Percentiles rank a stretch among this genome's conserved stretches.
phyloP scores from a whole-genome alignment of 176 grass and related monocot genomes.

The Cymbopogon citratus region DNA sequence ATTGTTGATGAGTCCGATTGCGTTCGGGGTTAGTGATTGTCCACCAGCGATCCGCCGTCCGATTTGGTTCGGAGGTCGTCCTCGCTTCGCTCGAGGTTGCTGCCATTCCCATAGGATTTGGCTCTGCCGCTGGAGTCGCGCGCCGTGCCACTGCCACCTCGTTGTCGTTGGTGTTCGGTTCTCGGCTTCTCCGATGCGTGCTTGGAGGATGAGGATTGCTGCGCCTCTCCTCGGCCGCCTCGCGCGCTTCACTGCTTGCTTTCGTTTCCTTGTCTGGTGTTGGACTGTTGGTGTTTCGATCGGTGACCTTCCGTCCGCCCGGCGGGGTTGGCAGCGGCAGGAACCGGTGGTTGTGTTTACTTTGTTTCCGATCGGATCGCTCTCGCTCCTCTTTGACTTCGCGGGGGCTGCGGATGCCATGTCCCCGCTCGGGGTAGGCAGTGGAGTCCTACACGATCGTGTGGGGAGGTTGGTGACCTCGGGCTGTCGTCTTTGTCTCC shows the following conservation, averaged over 20 bases:
- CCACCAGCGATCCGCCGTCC: no score
- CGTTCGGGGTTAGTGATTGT: neutral
- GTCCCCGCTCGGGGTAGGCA: conserved; percentile 33
- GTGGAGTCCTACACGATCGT: neutral
- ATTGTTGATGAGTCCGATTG: neutral
- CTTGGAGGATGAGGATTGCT: neutral
- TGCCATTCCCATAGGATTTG: conserved; percentile 24
- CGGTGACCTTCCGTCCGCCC: neutral
- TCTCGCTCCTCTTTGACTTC: conserved; percentile 6
- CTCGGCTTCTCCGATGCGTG: no score
- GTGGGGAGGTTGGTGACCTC: conserved; percentile 31
- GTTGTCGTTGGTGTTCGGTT: neutral
- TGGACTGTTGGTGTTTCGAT: neutral
- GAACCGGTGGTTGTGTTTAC: neutral
- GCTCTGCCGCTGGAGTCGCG: neutral
- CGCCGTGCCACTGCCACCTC: neutral
- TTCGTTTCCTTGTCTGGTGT: neutral
- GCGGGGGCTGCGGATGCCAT: conserved; percentile 23
- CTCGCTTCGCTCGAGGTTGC: neutral
- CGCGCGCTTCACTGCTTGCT: neutral
- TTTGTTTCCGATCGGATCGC: neutral
- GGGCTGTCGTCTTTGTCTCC: conserved; percentile 19
- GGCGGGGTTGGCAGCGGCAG: neutral
- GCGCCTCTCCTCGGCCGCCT: neutral
- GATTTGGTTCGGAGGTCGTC: neutral